Percentiles rank a stretch among this genome's conserved stretches.
phyloP scores from a whole-genome alignment of 202 grass and related monocot genomes.

The Panicum hallii region DNA sequence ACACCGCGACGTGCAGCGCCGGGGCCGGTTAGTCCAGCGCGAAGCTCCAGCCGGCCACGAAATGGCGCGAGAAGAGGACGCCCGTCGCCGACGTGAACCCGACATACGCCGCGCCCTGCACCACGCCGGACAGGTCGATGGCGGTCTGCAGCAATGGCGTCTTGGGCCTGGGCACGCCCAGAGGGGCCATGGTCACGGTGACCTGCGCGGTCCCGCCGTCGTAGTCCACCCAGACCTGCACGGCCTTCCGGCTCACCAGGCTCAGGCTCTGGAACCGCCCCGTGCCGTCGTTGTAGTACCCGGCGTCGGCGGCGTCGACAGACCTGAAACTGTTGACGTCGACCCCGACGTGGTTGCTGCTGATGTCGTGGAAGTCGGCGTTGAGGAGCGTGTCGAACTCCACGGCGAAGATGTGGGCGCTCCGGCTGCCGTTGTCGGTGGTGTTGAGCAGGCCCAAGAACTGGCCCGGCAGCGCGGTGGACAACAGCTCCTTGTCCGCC shows the following conservation, averaged over 20 bases:
- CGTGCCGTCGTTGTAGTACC: slow-evolving; percentile 43
- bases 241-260: slow-evolving; percentile 43
- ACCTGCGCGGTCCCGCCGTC: background rate
- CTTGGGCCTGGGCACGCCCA: slow-evolving; percentile 13
- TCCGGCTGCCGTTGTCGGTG: slow-evolving; percentile 22
- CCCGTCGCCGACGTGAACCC: slow-evolving; percentile 45
- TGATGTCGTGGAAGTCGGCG: slow-evolving; percentile 35
- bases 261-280: slow-evolving; percentile 33
- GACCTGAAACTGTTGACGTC: slow-evolving; percentile 39
- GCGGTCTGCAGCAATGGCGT: slow-evolving; percentile 28
- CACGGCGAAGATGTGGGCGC: slow-evolving; percentile 44
- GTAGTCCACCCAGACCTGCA: slow-evolving; percentile 55
- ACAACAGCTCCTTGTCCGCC: slow-evolving; percentile 3
- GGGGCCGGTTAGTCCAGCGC: slow-evolving; percentile 36
- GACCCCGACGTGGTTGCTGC: slow-evolving; percentile 50
- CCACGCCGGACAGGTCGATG: slow-evolving; percentile 31
- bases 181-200: slow-evolving; percentile 42
- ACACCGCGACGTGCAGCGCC: background rate
- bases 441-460: slow-evolving; percentile 48
- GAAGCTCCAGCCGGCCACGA: slow-evolving; percentile 47
- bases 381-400: slow-evolving; percentile 54
- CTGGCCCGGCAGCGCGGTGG: slow-evolving; percentile 30
- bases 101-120: slow-evolving; percentile 21
- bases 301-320: background rate
- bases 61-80: slow-evolving; percentile 38